Percentiles rank a stretch among this genome's conserved stretches.
Evolutionary conservation across 208 protist species (phyloP).

Genomic region (Kentomonas sorsogonicus): DNA sequence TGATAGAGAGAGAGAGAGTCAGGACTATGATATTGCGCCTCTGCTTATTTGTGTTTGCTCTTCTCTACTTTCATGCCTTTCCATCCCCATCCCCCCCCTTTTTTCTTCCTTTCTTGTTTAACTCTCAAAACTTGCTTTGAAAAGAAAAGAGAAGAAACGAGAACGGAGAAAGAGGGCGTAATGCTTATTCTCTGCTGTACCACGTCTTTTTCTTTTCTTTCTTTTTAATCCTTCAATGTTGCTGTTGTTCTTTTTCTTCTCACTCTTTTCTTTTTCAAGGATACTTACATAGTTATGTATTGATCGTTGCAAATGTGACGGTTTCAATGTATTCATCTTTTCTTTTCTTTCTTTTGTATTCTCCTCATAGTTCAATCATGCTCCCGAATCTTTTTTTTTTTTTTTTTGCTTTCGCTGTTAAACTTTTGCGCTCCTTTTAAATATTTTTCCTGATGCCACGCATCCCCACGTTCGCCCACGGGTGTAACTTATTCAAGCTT

Average conservation of each 20-base stretch:
- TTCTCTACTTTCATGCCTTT: too few species aligned
- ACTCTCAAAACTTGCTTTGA: too few species aligned
- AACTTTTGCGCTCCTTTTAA: conserved; percentile 11
- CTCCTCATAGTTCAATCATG: background rate
- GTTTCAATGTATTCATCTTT: background rate
- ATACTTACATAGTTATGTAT: background rate
- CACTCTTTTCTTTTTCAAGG: background rate
- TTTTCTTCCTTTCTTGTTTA: too few species aligned
- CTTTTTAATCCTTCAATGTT: too few species aligned
- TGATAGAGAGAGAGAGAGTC: too few species aligned
- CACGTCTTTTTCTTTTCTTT: too few species aligned
- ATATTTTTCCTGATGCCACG: background rate
- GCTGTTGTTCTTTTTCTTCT: background rate
- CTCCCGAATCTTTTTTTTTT: background rate
- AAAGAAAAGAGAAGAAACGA: too few species aligned
- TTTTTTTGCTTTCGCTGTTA: background rate
- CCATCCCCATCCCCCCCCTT: too few species aligned
- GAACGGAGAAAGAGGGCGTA: too few species aligned
- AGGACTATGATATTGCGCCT: too few species aligned
- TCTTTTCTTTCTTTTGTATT: conserved; percentile 2
- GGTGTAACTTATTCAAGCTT: background rate
- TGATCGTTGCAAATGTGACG: background rate
- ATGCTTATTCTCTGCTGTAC: too few species aligned
- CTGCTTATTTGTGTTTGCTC: too few species aligned
- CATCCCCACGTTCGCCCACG: background rate